Conservation (phyloP, 805 yeast species). For the Candida khao-thaluensis region DNA sequence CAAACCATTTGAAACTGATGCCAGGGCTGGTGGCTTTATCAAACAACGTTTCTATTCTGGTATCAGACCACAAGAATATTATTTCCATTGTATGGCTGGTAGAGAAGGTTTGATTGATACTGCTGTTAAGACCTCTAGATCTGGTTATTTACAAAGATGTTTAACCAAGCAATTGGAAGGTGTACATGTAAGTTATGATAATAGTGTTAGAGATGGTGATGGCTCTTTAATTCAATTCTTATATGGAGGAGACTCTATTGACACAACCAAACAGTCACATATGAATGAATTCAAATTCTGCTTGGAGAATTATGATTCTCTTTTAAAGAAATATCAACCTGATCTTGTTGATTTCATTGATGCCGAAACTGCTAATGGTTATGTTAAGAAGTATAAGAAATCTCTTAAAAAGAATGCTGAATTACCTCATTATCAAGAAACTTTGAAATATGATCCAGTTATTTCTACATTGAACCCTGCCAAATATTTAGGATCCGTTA, state of each 20-base stretch:
- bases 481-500: conserved; percentile 87
- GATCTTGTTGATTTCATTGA: conserved; percentile 57
- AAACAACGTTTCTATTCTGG: conserved; percentile 97
- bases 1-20: conserved; percentile 94
- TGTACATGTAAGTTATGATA: conserved; percentile 90
- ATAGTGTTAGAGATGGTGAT: conserved; percentile 92
- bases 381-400: conserved; percentile 81
- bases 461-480: conserved; percentile 84
- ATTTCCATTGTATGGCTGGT: conserved; percentile 99
- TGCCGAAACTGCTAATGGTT: conserved; percentile 75
- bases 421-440: conserved; percentile 62
- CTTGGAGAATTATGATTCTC: conserved; percentile 82
- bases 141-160: conserved; percentile 98
- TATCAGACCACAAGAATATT: conserved; percentile 96
- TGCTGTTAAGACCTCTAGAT: conserved; percentile 96
- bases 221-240: conserved; percentile 91
- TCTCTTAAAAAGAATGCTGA: conserved; percentile 60
- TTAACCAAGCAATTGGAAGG: conserved; percentile 97
- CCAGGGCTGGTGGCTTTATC: conserved; percentile 97
- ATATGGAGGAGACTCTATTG: conserved; percentile 97
- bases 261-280: conserved; percentile 91
- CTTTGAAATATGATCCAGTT: conserved; percentile 79
- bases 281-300: conserved; percentile 93
- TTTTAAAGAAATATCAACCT: conserved; percentile 84
- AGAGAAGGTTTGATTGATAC: conserved; percentile 99